A percentile compares a stretch with the other conserved stretches of the same genome.
phyloP scores from a whole-genome alignment of 73 alveolate genomes.

The Urostyla sp. region DNA sequence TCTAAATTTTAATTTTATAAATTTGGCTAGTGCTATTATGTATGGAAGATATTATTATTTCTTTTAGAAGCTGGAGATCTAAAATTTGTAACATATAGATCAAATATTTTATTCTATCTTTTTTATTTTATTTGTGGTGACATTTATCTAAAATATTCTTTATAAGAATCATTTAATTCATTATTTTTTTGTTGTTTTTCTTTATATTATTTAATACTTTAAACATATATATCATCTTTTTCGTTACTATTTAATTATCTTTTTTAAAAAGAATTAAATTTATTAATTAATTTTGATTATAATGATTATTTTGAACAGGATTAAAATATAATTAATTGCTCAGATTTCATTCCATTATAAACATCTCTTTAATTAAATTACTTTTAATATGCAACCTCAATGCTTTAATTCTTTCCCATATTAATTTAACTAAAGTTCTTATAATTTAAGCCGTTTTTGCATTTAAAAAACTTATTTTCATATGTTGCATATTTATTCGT shows the following conservation, averaged over 20 bases:
- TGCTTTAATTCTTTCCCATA: conserved; percentile 6
- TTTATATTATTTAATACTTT: not conserved
- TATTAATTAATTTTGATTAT: not conserved
- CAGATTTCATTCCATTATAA: conserved; percentile 25
- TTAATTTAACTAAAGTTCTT: conserved; percentile 29
- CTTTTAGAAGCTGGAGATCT: not conserved
- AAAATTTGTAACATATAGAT: too few relatives aligned
- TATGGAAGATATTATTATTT: not conserved
- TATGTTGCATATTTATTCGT: conserved; percentile 34
- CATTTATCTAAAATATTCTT: too few relatives aligned
- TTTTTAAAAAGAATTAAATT: not conserved
- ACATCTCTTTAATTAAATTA: not conserved
- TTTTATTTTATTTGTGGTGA: too few relatives aligned
- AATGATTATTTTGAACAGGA: not conserved
- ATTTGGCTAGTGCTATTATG: not conserved
- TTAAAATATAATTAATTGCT: not conserved
- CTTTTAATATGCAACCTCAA: not conserved
- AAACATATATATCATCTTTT: not conserved
- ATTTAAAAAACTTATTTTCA: not conserved
- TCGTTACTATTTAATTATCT: not conserved
- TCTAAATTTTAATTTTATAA: not conserved
- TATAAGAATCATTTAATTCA: not conserved
- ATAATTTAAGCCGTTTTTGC: conserved; percentile 1
- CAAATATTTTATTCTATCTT: too few relatives aligned
- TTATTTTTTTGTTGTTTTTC: conserved; percentile 1